Evolutionary conservation across 1,284 basidiomycete species (phyloP).

Genomic region (Moniliophthora roreri): DNA sequence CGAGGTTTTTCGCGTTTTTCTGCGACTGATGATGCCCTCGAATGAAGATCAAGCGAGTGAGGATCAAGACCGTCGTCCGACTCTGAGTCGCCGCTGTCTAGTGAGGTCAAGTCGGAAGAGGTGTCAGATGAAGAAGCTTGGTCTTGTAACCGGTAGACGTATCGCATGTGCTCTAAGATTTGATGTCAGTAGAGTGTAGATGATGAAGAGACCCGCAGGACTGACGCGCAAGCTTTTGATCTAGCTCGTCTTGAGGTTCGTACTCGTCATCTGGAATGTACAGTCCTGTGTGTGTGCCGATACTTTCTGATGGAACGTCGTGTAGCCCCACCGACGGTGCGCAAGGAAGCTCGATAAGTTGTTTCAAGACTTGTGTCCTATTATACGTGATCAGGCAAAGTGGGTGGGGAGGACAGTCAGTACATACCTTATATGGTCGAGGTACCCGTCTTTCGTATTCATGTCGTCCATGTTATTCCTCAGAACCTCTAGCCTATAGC

Average conservation of each 20-base stretch:
- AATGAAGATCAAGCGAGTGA: not conserved
- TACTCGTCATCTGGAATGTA: constrained; percentile 33
- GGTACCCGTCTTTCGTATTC: constrained; percentile 50
- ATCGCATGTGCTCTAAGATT: constrained; percentile 21
- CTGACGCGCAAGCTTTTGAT: constrained; percentile 70
- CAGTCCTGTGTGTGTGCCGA: constrained; percentile 61
- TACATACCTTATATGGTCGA: not conserved
- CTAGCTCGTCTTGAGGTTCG: constrained; percentile 53
- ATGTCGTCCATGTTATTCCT: constrained; percentile 94
- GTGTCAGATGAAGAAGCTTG: not conserved
- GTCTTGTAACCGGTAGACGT: constrained; percentile 18
- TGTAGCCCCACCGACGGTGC: constrained; percentile 1
- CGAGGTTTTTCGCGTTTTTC: not conserved
- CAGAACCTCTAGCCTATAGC: constrained; percentile 91
- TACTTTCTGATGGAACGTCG: constrained; percentile 63
- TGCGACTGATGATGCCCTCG: not conserved
- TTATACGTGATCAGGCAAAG: not conserved
- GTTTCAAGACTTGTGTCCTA: not conserved
- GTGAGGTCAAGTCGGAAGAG: not conserved
- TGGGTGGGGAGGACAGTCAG: not conserved
- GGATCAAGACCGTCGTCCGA: not conserved
- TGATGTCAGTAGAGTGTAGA: constrained; percentile 12
- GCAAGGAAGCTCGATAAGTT: not conserved
- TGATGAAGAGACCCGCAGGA: constrained; percentile 9
- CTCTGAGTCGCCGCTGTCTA: not conserved